phyloP scores from a whole-genome alignment of 2,329 filamentous ascomycete genomes.

The Aureobasidium sp. region DNA sequence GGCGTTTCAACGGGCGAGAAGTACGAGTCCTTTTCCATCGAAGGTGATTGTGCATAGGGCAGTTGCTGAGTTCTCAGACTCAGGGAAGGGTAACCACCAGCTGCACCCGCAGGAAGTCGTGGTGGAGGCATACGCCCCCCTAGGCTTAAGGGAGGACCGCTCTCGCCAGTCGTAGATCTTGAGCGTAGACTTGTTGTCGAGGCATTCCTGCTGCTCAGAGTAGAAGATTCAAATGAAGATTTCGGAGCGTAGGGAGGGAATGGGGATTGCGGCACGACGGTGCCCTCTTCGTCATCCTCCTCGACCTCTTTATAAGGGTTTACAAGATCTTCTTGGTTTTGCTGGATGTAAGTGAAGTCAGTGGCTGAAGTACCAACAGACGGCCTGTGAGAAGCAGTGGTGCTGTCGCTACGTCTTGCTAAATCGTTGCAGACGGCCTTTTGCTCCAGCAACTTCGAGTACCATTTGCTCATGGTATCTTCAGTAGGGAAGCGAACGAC shows the following conservation, averaged over 20 bases:
- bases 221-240: conserved; percentile 37
- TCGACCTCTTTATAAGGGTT: conserved; percentile 68
- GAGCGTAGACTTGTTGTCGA: conserved; percentile 68
- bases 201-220: conserved; percentile 51
- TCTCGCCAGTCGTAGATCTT: conserved; percentile 68
- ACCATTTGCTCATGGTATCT: conserved; percentile 87
- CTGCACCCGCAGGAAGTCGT: conserved; percentile 58
- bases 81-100: conserved; percentile 39
- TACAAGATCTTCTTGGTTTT: conserved; percentile 56
- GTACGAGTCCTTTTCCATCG: conserved; percentile 68
- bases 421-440: conserved; percentile 12
- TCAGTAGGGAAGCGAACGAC: conserved; percentile 89
- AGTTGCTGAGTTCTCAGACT: conserved; percentile 59
- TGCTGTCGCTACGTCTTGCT: conserved; percentile 1
- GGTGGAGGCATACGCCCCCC: conserved; percentile 44
- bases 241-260: conserved; percentile 23
- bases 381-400: conserved; percentile 20
- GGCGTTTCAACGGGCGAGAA: conserved; percentile 87
- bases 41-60: conserved; percentile 43
- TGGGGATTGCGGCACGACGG: conserved; percentile 19
- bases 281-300: conserved; percentile 36
- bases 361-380: conserved; percentile 48
- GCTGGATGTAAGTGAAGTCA: conserved; percentile 73
- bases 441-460: conserved; percentile 13
- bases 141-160: conserved; percentile 39